phyloP scores from a whole-genome alignment of 2,329 filamentous ascomycete genomes.

The Hymenoscyphus albidus region DNA sequence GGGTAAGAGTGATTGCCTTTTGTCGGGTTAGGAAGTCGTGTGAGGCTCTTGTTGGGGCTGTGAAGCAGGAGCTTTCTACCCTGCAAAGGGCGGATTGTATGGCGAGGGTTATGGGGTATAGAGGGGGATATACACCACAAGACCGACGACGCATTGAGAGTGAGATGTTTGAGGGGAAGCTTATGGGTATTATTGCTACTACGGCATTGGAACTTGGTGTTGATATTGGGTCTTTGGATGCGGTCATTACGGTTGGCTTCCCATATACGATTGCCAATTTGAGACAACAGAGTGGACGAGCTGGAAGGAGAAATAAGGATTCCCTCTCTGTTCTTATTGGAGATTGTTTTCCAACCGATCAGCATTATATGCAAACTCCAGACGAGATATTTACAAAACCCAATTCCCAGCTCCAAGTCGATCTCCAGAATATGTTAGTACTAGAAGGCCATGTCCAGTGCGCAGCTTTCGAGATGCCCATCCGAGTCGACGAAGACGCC shows the following conservation, averaged over 20 bases:
- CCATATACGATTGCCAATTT: constrained; percentile 94
- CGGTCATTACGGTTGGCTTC: constrained; percentile 90
- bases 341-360: constrained; percentile 85
- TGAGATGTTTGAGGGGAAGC: constrained; percentile 95
- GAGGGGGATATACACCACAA: constrained; percentile 89
- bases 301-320: constrained; percentile 88
- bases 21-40: constrained; percentile 85
- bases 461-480: constrained; percentile 91
- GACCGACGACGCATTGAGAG: constrained; percentile 84
- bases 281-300: constrained; percentile 89
- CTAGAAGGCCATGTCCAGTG: constrained; percentile 94
- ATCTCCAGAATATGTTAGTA: constrained; percentile 86
- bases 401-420: constrained; percentile 84
- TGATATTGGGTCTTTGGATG: constrained; percentile 91
- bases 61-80: constrained; percentile 70
- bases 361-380: constrained; percentile 96
- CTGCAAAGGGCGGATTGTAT: constrained; percentile 73
- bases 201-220: constrained; percentile 90
- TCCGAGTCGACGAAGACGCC: constrained; percentile 70
- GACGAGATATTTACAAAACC: constrained; percentile 90
- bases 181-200: constrained; percentile 90
- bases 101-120: constrained; percentile 86
- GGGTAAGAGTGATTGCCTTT: constrained; percentile 89
- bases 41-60: constrained; percentile 74
- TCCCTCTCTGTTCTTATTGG: constrained; percentile 87